Evolutionary conservation across 345 rosid genomes (phyloP).

Genomic region (Melastoma malabathricum): DNA sequence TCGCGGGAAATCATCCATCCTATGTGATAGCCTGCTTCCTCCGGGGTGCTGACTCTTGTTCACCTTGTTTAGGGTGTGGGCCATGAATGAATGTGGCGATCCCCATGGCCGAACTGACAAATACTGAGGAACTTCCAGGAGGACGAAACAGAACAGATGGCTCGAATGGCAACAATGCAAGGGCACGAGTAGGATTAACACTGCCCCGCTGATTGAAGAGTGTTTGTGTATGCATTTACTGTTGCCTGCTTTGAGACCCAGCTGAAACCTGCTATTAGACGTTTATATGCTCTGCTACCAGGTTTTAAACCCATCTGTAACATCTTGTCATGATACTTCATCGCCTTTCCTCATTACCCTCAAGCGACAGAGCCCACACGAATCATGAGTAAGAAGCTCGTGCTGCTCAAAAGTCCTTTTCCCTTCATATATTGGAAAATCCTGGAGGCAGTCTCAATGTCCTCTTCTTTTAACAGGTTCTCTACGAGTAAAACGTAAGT

Average conservation of each 20-base stretch:
- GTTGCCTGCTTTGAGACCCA: not conserved
- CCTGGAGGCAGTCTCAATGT: conserved; percentile 30
- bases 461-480: conserved; percentile 23
- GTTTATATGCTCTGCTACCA: conserved; percentile 37
- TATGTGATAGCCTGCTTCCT: no score
- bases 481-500: conserved; percentile 39
- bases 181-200: no score
- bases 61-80: no score
- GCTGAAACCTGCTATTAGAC: conserved; percentile 35
- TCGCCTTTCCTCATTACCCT: conserved; percentile 55
- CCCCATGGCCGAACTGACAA: no score
- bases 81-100: no score
- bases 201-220: no score
- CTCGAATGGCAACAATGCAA: no score
- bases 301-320: conserved; percentile 53
- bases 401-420: conserved; percentile 18
- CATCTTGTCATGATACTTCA: conserved; percentile 66
- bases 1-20: no score
- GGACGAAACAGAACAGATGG: no score
- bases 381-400: conserved; percentile 36
- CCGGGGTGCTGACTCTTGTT: no score
- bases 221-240: not conserved
- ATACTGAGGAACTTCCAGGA: no score
- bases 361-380: conserved; percentile 30
- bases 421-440: conserved; percentile 45